Evolutionary conservation across 2,329 filamentous ascomycete species (phyloP), one percentile per base, ranked within the genome.

Genomic region (Alternaria panax): DNA sequence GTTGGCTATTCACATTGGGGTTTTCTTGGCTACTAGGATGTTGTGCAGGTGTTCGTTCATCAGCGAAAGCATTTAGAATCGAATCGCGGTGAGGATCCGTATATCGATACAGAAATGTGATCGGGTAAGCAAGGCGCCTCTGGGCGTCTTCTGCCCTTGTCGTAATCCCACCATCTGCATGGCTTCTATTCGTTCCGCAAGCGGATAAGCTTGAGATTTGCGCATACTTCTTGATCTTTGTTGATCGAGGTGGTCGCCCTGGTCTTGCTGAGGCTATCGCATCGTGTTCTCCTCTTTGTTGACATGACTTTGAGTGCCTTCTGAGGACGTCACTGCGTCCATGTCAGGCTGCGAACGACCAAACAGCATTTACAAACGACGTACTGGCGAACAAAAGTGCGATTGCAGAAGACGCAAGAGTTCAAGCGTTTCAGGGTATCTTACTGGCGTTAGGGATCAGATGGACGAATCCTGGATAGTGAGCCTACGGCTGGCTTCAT

Each of bases 31-130:
- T n/a, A 16, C 4, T 40, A 9, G 38, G 14, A 9, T 27, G 42
- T 30, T 51, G 41, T 4, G 36, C 45, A 36, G 54, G 48, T 1
- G 54, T 55, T 50, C n/a, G 43, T 47, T 53, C 36, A 18, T 46
- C 28, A 7, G 56, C 54, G 28, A 65, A 60, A 14, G 58, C 59
- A 40, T 59, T 52, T 14, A 48, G 30, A n/a, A 63, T 47, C 7
- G 48, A 54, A 9, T 59, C 59, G 22, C 48, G 51, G 5, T 11
- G 25, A 2, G 64, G 62, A n/a, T 67, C 59, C 14, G 64, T 65
- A 20, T 65, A 65, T 22, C 54, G 48, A 24, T 57, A 24, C n/a
- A 67, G 25, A 18, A 67, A 67, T 1, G 55, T 51, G 8, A 65
- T 52, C 9, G 45, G 62, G 12, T 16, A 60, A 11, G 16, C 22